Evolutionary conservation across 2,329 filamentous ascomycete genomes (phyloP), one percentile per base, ranked within the genome.

Genomic region (Thelonectria blattea): DNA sequence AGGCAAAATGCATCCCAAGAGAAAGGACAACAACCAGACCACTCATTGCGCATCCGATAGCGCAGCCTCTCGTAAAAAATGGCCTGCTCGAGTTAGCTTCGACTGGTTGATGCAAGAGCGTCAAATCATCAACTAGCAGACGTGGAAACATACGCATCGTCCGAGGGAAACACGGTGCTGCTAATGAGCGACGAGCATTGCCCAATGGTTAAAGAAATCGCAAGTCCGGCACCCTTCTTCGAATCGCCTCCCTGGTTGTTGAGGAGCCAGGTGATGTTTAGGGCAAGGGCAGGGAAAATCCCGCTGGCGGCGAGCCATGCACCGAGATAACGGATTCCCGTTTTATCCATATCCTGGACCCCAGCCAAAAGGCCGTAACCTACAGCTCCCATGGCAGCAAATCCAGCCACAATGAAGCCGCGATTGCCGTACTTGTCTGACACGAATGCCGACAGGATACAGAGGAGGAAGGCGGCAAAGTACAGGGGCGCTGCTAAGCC

Each of bases 241-340:
- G 61, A 63, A 18, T 63, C 61, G 1, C 61, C 58, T 32, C 61
- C 61, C 34, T 63, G 61, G 27, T 63, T 63, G 15, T 63, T 63
- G n/a, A 63, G 30, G 7, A 63, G 11, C 61, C 61, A 63, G 9
- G 61, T 63, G 27, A 63, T 63, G 17, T 63, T 63, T 12, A 63
- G 53, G 27, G 41, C 41, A n/a, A 63, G 51, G 11, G 58, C 54
- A 20, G 61, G 61, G 12, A 63, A 63, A 8, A 63, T 52, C 1
- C 61, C 61, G n/a, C 58, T 58, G 5, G 58, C 52, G 12, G 61
- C 61, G 32, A 63, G 47, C 12, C 52, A 63, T 1, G 54, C 41
- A 8, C 49, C 61, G 3, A 53, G 24, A 8, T 61, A 61, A 14
- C 61, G 61, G 6, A 58, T 27, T 2, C 41, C 46, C 5, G 43